phyloP scores from a whole-genome alignment of 495 filamentous ascomycete species.

The Stereocaulon alpinum region DNA sequence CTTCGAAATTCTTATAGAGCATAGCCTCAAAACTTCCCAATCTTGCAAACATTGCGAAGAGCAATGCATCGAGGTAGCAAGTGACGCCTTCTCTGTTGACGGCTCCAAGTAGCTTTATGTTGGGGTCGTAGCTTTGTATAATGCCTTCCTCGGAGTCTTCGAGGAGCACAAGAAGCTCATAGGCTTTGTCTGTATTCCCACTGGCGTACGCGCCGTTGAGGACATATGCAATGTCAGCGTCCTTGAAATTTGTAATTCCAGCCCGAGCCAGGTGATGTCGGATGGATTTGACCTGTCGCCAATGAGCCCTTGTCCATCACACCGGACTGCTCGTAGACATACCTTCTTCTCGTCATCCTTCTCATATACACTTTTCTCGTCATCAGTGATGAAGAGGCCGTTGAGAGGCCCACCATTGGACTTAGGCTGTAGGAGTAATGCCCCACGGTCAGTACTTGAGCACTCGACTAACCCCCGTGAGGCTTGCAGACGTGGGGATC shows the following conservation, averaged over 20 bases:
- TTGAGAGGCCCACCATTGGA: slow-evolving; percentile 35
- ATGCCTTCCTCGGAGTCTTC: slow-evolving; percentile 74
- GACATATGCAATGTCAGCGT: slow-evolving; percentile 61
- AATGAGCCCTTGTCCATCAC: background rate
- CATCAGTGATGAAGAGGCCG: slow-evolving; percentile 46
- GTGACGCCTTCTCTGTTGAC: slow-evolving; percentile 79
- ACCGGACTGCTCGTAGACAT: background rate
- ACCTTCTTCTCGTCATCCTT: slow-evolving; percentile 47
- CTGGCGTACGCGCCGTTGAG: slow-evolving; percentile 52
- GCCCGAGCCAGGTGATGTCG: slow-evolving; percentile 38
- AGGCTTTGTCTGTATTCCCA: slow-evolving; percentile 63
- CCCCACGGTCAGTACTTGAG: slow-evolving; percentile 29
- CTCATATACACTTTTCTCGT: slow-evolving; percentile 36
- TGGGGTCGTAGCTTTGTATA: slow-evolving; percentile 59
- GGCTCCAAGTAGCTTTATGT: slow-evolving; percentile 67
- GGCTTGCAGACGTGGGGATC: slow-evolving; percentile 21
- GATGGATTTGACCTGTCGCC: slow-evolving; percentile 46
- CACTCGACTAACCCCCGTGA: slow-evolving; percentile 21
- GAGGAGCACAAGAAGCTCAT: slow-evolving; percentile 62
- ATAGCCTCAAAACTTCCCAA: slow-evolving; percentile 87
- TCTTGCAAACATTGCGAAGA: slow-evolving; percentile 94
- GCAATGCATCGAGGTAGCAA: slow-evolving; percentile 83
- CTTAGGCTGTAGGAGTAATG: slow-evolving; percentile 31
- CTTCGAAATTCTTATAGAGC: slow-evolving; percentile 59
- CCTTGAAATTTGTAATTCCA: slow-evolving; percentile 44